phyloP scores from a whole-genome alignment of 1,284 basidiomycete species.

The Leccinum subrobustum region DNA sequence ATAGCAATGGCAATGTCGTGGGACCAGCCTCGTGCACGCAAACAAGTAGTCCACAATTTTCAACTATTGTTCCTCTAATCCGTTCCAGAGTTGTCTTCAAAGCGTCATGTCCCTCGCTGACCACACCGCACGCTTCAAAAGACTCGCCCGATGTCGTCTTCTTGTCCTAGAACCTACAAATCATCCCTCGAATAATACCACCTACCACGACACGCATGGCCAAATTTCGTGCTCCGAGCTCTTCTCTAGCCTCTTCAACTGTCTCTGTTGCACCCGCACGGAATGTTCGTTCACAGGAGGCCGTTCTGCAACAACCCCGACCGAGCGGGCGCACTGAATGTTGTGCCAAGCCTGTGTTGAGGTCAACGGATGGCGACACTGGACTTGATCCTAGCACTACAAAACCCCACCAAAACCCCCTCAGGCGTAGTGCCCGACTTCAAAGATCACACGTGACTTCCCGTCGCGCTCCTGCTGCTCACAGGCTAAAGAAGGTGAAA shows the following conservation, averaged over 20 bases:
- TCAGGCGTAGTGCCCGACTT: neutral
- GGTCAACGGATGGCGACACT: too few species aligned
- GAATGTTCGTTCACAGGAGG: slow-evolving; percentile 7
- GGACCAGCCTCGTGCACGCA: slow-evolving; percentile 5
- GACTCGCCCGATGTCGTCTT: neutral
- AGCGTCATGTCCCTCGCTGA: slow-evolving; percentile 9
- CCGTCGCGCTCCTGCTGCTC: slow-evolving; percentile 9
- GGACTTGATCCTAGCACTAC: neutral
- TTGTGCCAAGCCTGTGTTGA: neutral
- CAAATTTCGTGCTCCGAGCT: slow-evolving; percentile 20
- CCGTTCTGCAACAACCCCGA: neutral
- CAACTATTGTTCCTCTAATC: slow-evolving; percentile 25
- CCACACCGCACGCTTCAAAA: slow-evolving; percentile 20
- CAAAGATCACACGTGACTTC: slow-evolving; percentile 7
- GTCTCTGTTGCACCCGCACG: neutral
- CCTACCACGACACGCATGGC: slow-evolving; percentile 14
- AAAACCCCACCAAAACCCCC: neutral
- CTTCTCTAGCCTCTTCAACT: slow-evolving; percentile 14
- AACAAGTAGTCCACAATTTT: slow-evolving; percentile 15
- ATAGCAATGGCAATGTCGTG: slow-evolving; percentile 12
- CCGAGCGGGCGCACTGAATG: neutral
- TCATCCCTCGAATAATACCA: neutral
- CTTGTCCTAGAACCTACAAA: neutral
- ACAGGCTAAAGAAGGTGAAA: slow-evolving; percentile 21
- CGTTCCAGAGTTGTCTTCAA: slow-evolving; percentile 18